Percentiles rank a stretch among this genome's conserved stretches.
These are phyloP conservation scores for Phellopilus nigrolimitatus DNA, from an alignment of 1,284 basidiomycete species.

Conservation along the genomic window DNA sequence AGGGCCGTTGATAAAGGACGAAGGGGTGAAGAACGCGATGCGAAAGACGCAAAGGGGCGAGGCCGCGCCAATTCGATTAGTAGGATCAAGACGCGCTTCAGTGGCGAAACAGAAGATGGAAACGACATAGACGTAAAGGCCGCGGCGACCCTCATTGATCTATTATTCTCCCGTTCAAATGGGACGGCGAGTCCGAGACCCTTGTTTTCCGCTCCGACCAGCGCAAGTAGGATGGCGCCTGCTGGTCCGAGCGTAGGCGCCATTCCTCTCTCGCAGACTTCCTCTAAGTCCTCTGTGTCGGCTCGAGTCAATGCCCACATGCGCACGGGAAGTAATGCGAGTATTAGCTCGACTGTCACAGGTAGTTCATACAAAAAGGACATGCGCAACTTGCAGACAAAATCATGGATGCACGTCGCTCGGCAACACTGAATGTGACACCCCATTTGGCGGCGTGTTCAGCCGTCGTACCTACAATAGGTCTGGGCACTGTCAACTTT, in stretches of 20 bases:
- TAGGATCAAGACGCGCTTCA: slow-evolving; percentile 13
- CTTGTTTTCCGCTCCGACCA: slow-evolving; percentile 41
- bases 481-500: too few relatives aligned
- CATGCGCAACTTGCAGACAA: neutral
- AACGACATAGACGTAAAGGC: slow-evolving; percentile 71
- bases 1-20: slow-evolving; percentile 2
- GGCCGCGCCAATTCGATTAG: slow-evolving; percentile 11
- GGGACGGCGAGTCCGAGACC: slow-evolving; percentile 52
- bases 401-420: slow-evolving; percentile 12
- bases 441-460: slow-evolving; percentile 9
- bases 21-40: slow-evolving; percentile 18
- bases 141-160: slow-evolving; percentile 64
- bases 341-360: slow-evolving; percentile 5
- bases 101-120: slow-evolving; percentile 16
- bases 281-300: slow-evolving; percentile 15
- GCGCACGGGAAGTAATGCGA: slow-evolving; percentile 13
- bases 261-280: slow-evolving; percentile 6
- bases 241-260: slow-evolving; percentile 28
- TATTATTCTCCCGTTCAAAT: slow-evolving; percentile 48
- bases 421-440: slow-evolving; percentile 15
- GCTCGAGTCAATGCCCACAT: slow-evolving; percentile 7
- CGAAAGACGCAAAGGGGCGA: slow-evolving; percentile 18
- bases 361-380: neutral
- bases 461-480: neutral
- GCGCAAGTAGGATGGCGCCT: slow-evolving; percentile 39